Evolutionary conservation across 257 asterid species (phyloP).

Genomic region (Oldenlandia corymbosa): DNA sequence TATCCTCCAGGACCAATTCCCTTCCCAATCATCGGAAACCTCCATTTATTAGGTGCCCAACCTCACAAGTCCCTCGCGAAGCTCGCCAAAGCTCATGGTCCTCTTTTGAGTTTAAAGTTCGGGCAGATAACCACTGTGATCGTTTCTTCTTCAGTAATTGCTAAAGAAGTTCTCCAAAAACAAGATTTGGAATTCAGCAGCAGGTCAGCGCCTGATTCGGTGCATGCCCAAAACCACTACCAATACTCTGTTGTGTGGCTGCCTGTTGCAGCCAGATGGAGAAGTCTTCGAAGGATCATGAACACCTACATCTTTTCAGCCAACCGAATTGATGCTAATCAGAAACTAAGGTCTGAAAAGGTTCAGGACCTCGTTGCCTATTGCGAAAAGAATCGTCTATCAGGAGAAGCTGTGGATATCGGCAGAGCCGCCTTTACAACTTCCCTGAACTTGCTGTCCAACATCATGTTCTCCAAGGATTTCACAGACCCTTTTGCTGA

Average conservation of each 20-base stretch:
- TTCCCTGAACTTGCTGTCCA: too few species aligned
- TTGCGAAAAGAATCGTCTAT: too few species aligned
- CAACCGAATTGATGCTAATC: conserved; percentile 53
- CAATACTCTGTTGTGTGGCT: conserved; percentile 16
- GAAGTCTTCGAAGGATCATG: conserved; percentile 19
- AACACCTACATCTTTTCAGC: conserved; percentile 50
- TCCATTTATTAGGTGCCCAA: conserved; percentile 27
- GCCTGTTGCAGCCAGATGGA: conserved; percentile 21
- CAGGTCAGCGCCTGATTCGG: conserved; percentile 19
- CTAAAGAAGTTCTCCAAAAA: conserved; percentile 45
- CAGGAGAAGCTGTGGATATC: too few species aligned
- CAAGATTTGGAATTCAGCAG: conserved; percentile 24
- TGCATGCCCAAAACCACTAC: conserved; percentile 21
- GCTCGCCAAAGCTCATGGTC: conserved; percentile 26
- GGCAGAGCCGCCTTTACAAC: too few species aligned
- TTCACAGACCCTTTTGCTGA: too few species aligned
- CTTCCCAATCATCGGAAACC: conserved; percentile 63
- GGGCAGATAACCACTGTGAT: conserved; percentile 52
- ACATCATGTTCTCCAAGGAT: too few species aligned
- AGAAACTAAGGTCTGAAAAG: conserved; percentile 32
- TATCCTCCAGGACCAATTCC: conserved; percentile 42
- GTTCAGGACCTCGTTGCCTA: conserved; percentile 47
- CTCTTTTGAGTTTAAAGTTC: conserved; percentile 33
- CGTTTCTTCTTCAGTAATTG: conserved; percentile 55
- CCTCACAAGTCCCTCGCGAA: conserved; percentile 22